These are phyloP conservation scores for Pistacia integerrima DNA, from an alignment of 345 rosid species.

Conservation along the genomic window DNA sequence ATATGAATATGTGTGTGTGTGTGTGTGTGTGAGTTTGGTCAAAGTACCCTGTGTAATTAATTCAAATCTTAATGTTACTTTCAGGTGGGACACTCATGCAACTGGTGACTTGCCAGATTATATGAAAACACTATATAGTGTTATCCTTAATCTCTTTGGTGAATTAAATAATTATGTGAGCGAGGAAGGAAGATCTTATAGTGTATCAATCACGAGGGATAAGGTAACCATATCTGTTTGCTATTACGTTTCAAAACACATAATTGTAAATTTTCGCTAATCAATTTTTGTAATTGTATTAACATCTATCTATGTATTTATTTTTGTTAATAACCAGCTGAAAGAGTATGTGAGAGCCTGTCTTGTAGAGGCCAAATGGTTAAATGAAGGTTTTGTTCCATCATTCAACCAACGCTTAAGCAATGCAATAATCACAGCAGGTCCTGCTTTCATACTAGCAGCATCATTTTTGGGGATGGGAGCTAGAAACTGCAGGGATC, in stretches of 20 bases:
- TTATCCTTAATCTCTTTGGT: slow-evolving; percentile 15
- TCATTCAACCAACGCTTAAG: neutral
- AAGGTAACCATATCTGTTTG: neutral
- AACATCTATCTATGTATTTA: too few relatives aligned
- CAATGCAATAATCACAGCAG: neutral
- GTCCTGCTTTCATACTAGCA: neutral
- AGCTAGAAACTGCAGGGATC: neutral
- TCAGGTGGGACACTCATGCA: slow-evolving; percentile 29
- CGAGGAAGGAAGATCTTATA: slow-evolving; percentile 13
- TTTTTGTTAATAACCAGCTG: neutral
- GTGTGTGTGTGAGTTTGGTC: too few relatives aligned
- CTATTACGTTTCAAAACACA: too few relatives aligned
- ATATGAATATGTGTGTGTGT: too few relatives aligned
- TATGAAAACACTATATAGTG: slow-evolving; percentile 11
- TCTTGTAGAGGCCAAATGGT: neutral
- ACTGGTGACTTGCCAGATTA: slow-evolving; percentile 18
- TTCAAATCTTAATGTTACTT: too few relatives aligned
- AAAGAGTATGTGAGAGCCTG: neutral
- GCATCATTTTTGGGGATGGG: neutral
- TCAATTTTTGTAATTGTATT: neutral
- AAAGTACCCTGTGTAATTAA: too few relatives aligned
- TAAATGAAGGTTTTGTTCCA: neutral
- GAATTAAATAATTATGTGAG: slow-evolving; percentile 20
- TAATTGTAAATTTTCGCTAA: neutral
- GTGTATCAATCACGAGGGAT: slow-evolving; percentile 14